Evolutionary conservation across 2,329 filamentous ascomycete species (phyloP).

Genomic region (Dothistroma septosporum): DNA sequence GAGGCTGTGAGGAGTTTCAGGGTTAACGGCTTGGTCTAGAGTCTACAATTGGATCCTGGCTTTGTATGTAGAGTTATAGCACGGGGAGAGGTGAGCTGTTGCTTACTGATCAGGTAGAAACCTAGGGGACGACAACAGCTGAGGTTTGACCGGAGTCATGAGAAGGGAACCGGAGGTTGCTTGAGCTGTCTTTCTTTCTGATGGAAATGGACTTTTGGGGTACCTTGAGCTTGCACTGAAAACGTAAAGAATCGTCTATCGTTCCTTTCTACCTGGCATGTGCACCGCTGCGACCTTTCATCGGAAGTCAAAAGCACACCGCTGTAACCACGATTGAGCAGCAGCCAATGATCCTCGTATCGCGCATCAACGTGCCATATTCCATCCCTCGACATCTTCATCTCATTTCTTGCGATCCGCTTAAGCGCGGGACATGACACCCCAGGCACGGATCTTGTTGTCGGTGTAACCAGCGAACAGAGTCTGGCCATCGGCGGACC

Average conservation of each 20-base stretch:
- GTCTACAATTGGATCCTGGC: neutral
- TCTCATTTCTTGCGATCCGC: slow-evolving; percentile 11
- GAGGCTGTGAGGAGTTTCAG: neutral
- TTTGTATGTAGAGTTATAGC: no score
- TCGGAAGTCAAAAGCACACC: slow-evolving; percentile 31
- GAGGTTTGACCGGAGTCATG: neutral
- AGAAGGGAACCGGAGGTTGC: neutral
- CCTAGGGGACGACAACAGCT: no score
- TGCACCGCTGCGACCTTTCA: slow-evolving; percentile 34
- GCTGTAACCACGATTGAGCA: slow-evolving; percentile 20
- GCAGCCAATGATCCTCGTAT: slow-evolving; percentile 34
- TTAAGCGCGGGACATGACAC: slow-evolving; percentile 82
- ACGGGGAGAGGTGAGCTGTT: no score
- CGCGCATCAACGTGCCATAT: slow-evolving; percentile 36
- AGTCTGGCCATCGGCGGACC: slow-evolving; percentile 97
- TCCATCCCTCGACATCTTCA: slow-evolving; percentile 5
- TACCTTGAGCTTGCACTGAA: neutral
- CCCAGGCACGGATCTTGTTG: slow-evolving; percentile 98
- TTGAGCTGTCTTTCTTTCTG: neutral
- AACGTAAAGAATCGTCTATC: neutral
- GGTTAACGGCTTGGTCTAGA: neutral
- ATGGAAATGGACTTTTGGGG: neutral
- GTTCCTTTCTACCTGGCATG: slow-evolving; percentile 2
- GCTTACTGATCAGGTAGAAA: no score
- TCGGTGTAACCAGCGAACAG: slow-evolving; percentile 99